These are phyloP conservation scores for Talaromyces amestolkiae DNA, from an alignment of 2,329 filamentous ascomycete genomes.

Conservation along the genomic window DNA sequence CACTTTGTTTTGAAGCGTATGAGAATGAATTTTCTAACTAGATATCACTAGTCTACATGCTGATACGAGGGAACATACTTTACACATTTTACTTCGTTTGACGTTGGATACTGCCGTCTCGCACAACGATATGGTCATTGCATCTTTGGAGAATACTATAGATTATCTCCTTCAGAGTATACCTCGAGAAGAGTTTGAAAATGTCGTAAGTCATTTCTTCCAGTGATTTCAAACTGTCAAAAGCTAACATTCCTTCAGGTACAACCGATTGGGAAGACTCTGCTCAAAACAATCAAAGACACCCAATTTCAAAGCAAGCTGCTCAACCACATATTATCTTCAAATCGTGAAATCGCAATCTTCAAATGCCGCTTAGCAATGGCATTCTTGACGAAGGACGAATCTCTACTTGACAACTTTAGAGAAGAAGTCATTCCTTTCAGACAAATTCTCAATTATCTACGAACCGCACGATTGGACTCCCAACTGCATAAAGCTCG, in stretches of 20 bases:
- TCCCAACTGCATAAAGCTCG: constrained; percentile 29
- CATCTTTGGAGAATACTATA: constrained; percentile 36
- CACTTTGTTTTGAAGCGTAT: neutral
- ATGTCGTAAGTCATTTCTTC: constrained; percentile 23
- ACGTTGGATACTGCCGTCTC: constrained; percentile 36
- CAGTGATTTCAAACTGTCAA: neutral
- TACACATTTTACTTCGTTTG: constrained; percentile 39
- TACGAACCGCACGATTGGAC: constrained; percentile 35
- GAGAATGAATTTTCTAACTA: constrained; percentile 17
- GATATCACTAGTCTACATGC: constrained; percentile 31
- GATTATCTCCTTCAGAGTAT: constrained; percentile 31
- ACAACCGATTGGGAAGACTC: constrained; percentile 27
- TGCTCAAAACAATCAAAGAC: constrained; percentile 38
- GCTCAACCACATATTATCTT: constrained; percentile 41
- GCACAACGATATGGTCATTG: constrained; percentile 29
- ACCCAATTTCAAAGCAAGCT: constrained; percentile 40
- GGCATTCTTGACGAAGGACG: constrained; percentile 34
- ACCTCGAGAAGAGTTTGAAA: constrained; percentile 22
- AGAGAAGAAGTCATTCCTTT: constrained; percentile 31
- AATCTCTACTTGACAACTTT: constrained; percentile 28
- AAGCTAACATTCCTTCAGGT: constrained; percentile 25
- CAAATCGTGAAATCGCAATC: constrained; percentile 35
- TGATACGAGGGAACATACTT: constrained; percentile 31
- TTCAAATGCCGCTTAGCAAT: constrained; percentile 42
- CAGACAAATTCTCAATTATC: constrained; percentile 29